phyloP scores from a whole-genome alignment of 2,329 filamentous ascomycete species.

The Tolypocladium pustulatum region DNA sequence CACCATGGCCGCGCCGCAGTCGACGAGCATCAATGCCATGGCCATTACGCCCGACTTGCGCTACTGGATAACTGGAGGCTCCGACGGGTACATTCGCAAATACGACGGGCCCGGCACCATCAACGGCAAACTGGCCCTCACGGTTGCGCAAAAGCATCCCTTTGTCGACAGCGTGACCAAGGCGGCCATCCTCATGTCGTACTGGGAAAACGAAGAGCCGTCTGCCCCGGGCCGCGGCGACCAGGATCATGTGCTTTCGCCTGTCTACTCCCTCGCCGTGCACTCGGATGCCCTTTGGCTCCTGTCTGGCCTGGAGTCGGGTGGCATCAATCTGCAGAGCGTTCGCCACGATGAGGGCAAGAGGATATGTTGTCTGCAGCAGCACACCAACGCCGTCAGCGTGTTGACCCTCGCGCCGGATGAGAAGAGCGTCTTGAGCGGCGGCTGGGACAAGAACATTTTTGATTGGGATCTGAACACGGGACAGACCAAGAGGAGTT shows the following conservation, averaged over 20 bases:
- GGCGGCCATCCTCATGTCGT: conserved; percentile 85
- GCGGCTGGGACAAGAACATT: conserved; percentile 93
- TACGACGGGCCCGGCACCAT: conserved; percentile 93
- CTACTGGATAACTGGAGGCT: conserved; percentile 89
- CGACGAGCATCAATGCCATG: conserved; percentile 89
- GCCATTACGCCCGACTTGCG: conserved; percentile 87
- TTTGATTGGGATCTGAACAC: conserved; percentile 93
- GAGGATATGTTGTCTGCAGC: conserved; percentile 67
- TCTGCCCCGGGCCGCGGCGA: conserved; percentile 29
- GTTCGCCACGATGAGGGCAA: conserved; percentile 93
- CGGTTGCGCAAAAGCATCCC: conserved; percentile 88
- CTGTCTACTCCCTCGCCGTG: conserved; percentile 88
- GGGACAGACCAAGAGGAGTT: conserved; percentile 64
- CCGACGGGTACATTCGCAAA: conserved; percentile 92
- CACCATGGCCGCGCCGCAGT: conserved; percentile 91
- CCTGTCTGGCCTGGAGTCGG: conserved; percentile 80
- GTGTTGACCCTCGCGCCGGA: conserved; percentile 74
- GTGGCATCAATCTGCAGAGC: conserved; percentile 85
- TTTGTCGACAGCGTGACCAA: conserved; percentile 98
- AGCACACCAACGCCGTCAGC: conserved; percentile 86
- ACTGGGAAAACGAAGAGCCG: conserved; percentile 96
- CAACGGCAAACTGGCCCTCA: conserved; percentile 87
- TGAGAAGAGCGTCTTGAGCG: conserved; percentile 78
- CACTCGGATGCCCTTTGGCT: conserved; percentile 88
- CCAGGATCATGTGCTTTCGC: conserved; percentile 61